A percentile compares a stretch with the other conserved stretches of the same genome.
Evolutionary conservation across 306 rosid genomes (phyloP).

Genomic region (Styphnolobium japonicum): DNA sequence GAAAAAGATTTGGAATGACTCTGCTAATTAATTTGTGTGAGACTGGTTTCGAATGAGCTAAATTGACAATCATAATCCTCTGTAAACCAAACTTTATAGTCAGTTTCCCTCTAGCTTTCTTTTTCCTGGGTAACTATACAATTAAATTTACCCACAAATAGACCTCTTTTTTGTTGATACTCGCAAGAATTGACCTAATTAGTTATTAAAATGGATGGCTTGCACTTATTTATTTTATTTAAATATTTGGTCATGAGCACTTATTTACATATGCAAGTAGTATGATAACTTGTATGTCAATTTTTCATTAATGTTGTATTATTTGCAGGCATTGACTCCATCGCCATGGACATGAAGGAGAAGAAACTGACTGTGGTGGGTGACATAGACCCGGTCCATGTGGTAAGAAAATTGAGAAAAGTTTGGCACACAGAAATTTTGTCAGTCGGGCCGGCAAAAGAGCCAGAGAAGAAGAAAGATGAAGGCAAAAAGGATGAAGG

Average conservation of each 20-base stretch:
- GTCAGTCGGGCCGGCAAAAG: constrained; percentile 67
- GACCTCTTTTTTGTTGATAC: too few relatives aligned
- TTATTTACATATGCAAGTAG: background rate
- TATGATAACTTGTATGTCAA: background rate
- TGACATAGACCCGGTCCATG: constrained; percentile 44
- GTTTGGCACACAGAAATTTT: constrained; percentile 45
- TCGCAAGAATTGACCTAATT: background rate
- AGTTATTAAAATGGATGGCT: too few relatives aligned
- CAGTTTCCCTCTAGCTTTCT: background rate
- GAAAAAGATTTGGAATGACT: background rate
- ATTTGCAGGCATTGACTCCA: constrained; percentile 58
- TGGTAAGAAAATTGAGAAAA: constrained; percentile 51
- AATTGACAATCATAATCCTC: background rate
- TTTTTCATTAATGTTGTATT: background rate
- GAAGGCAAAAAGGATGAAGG: constrained; percentile 32
- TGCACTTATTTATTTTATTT: background rate
- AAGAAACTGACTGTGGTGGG: constrained; percentile 59
- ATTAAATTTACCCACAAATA: background rate
- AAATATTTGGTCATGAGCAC: too few relatives aligned
- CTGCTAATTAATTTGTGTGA: background rate
- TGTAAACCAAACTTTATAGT: background rate
- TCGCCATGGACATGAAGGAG: constrained; percentile 66
- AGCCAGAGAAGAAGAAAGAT: constrained; percentile 50
- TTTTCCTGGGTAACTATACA: background rate
- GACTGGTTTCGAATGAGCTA: background rate